phyloP scores from a whole-genome alignment of 2,329 filamentous ascomycete species.

The Sclerotinia nivalis region DNA sequence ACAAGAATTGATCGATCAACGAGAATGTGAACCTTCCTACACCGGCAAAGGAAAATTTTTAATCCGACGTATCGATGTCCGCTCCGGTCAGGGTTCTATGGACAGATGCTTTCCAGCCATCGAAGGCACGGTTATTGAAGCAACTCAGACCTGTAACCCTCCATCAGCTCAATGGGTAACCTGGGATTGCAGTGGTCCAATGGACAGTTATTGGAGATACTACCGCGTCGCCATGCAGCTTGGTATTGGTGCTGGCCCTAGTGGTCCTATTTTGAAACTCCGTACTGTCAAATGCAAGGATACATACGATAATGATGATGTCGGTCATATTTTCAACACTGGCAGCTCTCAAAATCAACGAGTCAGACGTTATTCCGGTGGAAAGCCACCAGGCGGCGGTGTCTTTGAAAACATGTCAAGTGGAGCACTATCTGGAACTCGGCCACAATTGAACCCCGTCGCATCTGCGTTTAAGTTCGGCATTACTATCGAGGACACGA shows the following conservation, averaged over 20 bases:
- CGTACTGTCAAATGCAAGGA: conserved; percentile 13
- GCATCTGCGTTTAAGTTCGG: conserved; percentile 11
- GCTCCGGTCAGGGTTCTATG: neutral
- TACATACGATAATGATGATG: neutral
- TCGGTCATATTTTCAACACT: conserved; percentile 17
- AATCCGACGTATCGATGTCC: conserved; percentile 11
- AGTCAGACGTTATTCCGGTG: conserved; percentile 8
- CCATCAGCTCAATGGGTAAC: conserved; percentile 14
- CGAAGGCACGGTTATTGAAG: conserved; percentile 12
- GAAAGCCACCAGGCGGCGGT: conserved; percentile 20
- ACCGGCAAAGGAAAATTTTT: neutral
- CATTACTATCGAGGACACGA: neutral
- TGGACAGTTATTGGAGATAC: conserved; percentile 19
- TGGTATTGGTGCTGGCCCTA: neutral
- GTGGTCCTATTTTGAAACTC: conserved; percentile 22
- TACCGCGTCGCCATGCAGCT: conserved; percentile 15
- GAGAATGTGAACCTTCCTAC: conserved; percentile 5
- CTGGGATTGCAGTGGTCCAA: conserved; percentile 15
- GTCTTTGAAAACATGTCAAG: neutral
- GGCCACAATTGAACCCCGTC: conserved; percentile 4
- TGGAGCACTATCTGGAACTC: neutral
- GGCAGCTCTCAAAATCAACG: neutral
- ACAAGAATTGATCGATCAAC: conserved; percentile 11
- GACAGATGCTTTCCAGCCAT: conserved; percentile 9
- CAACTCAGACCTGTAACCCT: neutral